phyloP scores from a whole-genome alignment of 768 basidiomycete genomes.

The Rhizopogon vulgaris region DNA sequence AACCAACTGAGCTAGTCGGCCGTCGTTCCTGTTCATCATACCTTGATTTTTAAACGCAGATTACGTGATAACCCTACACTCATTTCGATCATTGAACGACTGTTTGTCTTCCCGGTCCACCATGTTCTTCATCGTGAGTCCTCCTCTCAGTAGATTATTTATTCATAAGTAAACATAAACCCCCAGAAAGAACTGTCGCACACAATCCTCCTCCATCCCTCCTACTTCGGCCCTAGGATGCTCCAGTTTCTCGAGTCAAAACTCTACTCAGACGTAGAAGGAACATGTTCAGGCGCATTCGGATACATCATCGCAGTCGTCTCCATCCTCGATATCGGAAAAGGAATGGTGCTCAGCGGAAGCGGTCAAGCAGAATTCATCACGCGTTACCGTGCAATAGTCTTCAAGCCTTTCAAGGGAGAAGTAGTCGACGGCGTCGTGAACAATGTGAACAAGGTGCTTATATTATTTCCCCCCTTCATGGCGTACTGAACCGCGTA shows the following conservation, averaged over 20 bases:
- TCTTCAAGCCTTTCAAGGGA: slow-evolving; percentile 99
- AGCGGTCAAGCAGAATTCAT: slow-evolving; percentile 96
- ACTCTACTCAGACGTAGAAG: slow-evolving; percentile 93
- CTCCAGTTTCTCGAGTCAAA: slow-evolving; percentile 89
- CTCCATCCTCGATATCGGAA: slow-evolving; percentile 84
- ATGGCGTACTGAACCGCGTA: neutral
- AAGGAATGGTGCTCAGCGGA: slow-evolving; percentile 86
- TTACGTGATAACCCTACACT: neutral
- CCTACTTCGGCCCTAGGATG: slow-evolving; percentile 96
- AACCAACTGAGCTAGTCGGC: slow-evolving; percentile 93
- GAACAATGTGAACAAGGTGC: slow-evolving; percentile 90
- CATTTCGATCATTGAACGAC: neutral
- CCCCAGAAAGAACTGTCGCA: slow-evolving; percentile 92
- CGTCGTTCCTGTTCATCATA: slow-evolving; percentile 12
- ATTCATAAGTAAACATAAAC: neutral
- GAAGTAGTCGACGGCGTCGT: slow-evolving; percentile 98
- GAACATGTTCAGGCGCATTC: slow-evolving; percentile 92
- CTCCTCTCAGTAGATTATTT: neutral
- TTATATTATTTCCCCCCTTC: slow-evolving; percentile 11
- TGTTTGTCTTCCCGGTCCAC: neutral
- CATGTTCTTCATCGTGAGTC: slow-evolving; percentile 73
- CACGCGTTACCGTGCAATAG: slow-evolving; percentile 90
- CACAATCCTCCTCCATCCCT: slow-evolving; percentile 94
- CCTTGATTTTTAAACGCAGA: too few relatives aligned
- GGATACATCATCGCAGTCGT: slow-evolving; percentile 94